Evolutionary conservation across 495 filamentous ascomycete genomes (phyloP), one percentile per base, ranked within the genome.

Genomic region (Aspergillus kassunensis): DNA sequence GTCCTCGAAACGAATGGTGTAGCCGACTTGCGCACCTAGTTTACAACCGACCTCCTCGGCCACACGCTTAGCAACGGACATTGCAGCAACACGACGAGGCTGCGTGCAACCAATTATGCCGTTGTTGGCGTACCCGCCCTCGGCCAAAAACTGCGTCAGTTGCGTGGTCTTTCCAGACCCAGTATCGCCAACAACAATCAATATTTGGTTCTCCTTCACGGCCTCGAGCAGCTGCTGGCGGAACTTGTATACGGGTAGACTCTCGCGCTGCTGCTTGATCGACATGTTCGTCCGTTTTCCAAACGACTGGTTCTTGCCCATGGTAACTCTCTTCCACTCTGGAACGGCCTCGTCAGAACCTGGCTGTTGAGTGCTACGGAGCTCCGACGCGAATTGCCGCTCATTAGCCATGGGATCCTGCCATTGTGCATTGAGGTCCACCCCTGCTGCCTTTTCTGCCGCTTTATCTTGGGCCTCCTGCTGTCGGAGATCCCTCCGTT

Each of bases 151-250:
- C 59, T 99, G 93, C 0, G 93, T 95, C 24, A 99, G 60, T 65
- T 99, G 93, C 0, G 93, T 99, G 1, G 93, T 99, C 65, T 99
- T 99, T 51, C 95, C 95, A 4, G 90, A 95, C 20, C 95, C 95
- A 54, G 95, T 99, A 64, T 97, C 93, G 53, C 95, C 93, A 50
- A 97, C 92, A 2, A 97, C 93, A 68, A 99, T 95, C 55, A 99
- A 64, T 34, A 97, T 74, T 59, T 97, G 95, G 66, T 99, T 91
- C 24, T 88, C 83, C 19, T 73, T 72, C 7, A 99, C 88, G 21
- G 93, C 93, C 59, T 96, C 85, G 39, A 97, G 83, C 16, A 99
- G 77, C 59, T 92, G 86, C 34, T 86, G 86, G 50, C 91, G 81
- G 66, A 97, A 95, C 55, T 89, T 91, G 69, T 73, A 99, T 0